Percentiles rank a stretch among this genome's conserved stretches.
phyloP scores from a whole-genome alignment of 352 stramenopile genomes.

The Plasmopara muralis region DNA sequence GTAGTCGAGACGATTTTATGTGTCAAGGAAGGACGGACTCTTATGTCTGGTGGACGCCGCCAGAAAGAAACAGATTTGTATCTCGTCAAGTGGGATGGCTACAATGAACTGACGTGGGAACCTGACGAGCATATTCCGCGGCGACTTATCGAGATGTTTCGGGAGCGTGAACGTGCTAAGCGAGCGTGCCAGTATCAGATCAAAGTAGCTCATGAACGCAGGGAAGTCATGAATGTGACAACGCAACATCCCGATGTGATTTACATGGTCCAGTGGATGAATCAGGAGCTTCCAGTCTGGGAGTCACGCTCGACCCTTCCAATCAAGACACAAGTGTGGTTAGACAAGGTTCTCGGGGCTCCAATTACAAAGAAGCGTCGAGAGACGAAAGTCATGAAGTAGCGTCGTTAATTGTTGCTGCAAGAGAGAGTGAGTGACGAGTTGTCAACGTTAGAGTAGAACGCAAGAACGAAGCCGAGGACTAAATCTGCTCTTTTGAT shows the following conservation, averaged over 20 bases:
- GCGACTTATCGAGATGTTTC: constrained; percentile 54
- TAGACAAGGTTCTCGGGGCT: constrained; percentile 60
- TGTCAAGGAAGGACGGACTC: constrained; percentile 45
- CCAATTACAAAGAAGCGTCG: constrained; percentile 31
- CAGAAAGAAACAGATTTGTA: constrained; percentile 63
- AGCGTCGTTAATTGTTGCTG: constrained; percentile 4
- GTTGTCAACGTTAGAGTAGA: constrained; percentile 6
- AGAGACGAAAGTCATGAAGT: constrained; percentile 26
- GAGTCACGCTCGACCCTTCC: constrained; percentile 50
- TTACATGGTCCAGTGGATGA: constrained; percentile 68
- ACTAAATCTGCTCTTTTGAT: constrained; percentile 9
- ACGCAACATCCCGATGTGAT: constrained; percentile 49
- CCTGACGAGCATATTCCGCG: constrained; percentile 61
- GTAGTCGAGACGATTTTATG: constrained; percentile 69
- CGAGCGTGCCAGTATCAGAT: constrained; percentile 47
- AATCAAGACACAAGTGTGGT: constrained; percentile 45
- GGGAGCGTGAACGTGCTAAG: constrained; percentile 43
- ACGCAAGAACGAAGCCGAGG: constrained; percentile 6
- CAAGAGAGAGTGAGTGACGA: constrained; percentile 15
- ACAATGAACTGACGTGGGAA: constrained; percentile 77
- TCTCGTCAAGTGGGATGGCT: constrained; percentile 75
- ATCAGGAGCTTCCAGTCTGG: constrained; percentile 40
- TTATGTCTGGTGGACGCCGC: constrained; percentile 24
- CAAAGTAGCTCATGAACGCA: constrained; percentile 40
- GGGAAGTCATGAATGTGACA: constrained; percentile 52